Evolutionary conservation across 2,329 filamentous ascomycete genomes (phyloP), one percentile per base, ranked within the genome.

Genomic region (Fusarium longipes): DNA sequence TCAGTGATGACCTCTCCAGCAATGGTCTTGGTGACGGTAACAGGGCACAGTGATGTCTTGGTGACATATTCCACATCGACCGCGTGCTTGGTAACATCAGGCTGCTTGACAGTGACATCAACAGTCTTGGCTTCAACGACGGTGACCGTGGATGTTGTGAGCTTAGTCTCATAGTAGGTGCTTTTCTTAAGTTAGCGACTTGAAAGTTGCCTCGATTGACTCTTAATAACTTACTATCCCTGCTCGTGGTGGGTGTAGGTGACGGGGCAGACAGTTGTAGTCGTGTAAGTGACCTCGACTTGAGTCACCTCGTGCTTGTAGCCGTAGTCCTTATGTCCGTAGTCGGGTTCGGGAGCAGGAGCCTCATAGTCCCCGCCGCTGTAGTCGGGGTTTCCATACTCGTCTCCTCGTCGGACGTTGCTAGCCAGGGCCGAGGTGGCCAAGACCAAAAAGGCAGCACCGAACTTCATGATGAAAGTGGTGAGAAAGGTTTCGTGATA

Each of bases 261-360:
- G 61, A 82, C 75, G 12, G 82, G 82, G 71, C 82, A 84, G 48
- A 81, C 76, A 6, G 81, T 83, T 14, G 79, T 77, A 22, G 79
- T 82, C 45, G 77, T 79, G 59, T 82, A 82, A 53, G 76, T 81
- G 49, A 70, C 70, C 39, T 68, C 51, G 15, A 73, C 73, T 49
- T 72, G 63, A 17, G 58, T 64, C 17, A 63, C 57, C 33, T 63
- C 40, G 22, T 63, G 59, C 12, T 32, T 33, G 9, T 63, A 56
- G 30, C 14, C 57, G 7, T 54, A 39, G 27, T 55, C 24, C 18
- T 38, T 49, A 29, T 67, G 32, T 43, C 48, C 55, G 15, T 66
- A 56, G 30, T 52, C 60, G 8, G 14, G 20, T 17, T 24, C 38
- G 8, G 35, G 32, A 10, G 32, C 32, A 5, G 55, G 67, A 36